These are phyloP conservation scores for Paracoccidioides brasiliensis DNA, from an alignment of 2,329 filamentous ascomycete genomes.

Conservation along the genomic window DNA sequence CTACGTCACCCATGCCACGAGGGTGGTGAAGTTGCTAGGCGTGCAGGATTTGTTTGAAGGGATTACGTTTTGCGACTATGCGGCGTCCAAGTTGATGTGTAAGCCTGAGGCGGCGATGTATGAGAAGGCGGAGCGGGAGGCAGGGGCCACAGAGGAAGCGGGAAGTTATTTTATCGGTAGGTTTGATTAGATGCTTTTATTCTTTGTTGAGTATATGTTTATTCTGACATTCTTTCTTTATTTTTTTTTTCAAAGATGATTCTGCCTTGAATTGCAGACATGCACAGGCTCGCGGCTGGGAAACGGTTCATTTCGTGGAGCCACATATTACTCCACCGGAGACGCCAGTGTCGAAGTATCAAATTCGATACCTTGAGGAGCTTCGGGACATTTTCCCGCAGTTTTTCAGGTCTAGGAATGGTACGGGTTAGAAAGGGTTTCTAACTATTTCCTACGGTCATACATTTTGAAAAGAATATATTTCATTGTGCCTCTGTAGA, in stretches of 20 bases:
- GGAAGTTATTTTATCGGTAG: constrained; percentile 81
- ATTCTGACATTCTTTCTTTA: not conserved
- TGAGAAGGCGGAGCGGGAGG: constrained; percentile 75
- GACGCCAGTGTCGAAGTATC: constrained; percentile 55
- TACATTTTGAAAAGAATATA: too few species aligned
- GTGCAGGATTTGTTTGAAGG: constrained; percentile 89
- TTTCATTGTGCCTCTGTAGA: too few species aligned
- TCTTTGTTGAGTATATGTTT: not conserved
- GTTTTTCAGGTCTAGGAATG: constrained; percentile 53
- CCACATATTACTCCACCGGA: constrained; percentile 52
- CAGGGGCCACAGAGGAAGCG: constrained; percentile 46
- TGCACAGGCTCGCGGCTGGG: constrained; percentile 74
- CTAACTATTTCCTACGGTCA: too few species aligned
- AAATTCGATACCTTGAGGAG: constrained; percentile 64
- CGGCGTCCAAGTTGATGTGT: constrained; percentile 58
- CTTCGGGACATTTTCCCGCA: constrained; percentile 66
- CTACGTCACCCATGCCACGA: constrained; percentile 72
- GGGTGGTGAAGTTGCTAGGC: constrained; percentile 67
- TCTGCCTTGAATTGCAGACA: constrained; percentile 69
- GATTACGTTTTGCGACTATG: constrained; percentile 89
- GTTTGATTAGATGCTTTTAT: constrained; percentile 21
- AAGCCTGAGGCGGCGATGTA: constrained; percentile 80
- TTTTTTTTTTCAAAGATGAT: constrained; percentile 51
- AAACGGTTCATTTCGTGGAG: constrained; percentile 72
- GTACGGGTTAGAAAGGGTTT: not conserved